Base-by-base conservation (phyloP, 2,329 filamentous ascomycete species). In the Amphichorda felina region DNA sequence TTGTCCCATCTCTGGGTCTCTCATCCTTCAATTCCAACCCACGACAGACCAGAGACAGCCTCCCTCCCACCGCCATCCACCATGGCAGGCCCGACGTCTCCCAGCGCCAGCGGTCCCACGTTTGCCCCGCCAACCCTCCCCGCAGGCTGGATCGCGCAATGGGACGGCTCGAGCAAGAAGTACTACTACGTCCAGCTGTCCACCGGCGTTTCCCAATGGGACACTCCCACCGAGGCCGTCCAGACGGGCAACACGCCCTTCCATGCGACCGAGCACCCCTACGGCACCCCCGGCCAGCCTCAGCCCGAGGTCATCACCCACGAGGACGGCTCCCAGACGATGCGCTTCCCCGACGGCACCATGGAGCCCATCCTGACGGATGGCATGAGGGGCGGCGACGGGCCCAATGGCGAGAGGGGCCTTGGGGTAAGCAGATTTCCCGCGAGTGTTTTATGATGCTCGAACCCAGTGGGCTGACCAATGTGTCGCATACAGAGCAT, bases 121-220 rank as follows among this genome's bases (percentile, higher is more conserved):
- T 74, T 64, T 47, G 66, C 62, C 43, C 76, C 76, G 43, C 76
- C 76, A 33, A 60, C 63, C 32, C 65, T 80, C 35, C 76, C 76
- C 34, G 59, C 72, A 10, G 76, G 76, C 48, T 81, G 76, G 76
- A 80, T 79, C 49, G 74, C 75, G 39, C 76, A 81, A 59, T 81
- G 76, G 76, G 76, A 81, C 50, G 70, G 68, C 42, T 51, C 64
- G 38, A 74, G 66, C 54, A 70, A 64, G 53, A 79, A 79, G 54
- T 81, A 80, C 53, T 81, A 81, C 55, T 81, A 74, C 53, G 79
- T 84, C 34, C 78, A 83, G 55, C 70, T 84, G 37, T 77, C 75
- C 36, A 83, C 79, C 7, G 79, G 79, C 33, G 66, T 73, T 26
- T 82, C 79, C 42, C 79, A 83, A 56, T 84, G 80, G 79, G 79